phyloP scores from a whole-genome alignment of 2,329 filamentous ascomycete genomes.

The Parastagonospora nodorum region DNA sequence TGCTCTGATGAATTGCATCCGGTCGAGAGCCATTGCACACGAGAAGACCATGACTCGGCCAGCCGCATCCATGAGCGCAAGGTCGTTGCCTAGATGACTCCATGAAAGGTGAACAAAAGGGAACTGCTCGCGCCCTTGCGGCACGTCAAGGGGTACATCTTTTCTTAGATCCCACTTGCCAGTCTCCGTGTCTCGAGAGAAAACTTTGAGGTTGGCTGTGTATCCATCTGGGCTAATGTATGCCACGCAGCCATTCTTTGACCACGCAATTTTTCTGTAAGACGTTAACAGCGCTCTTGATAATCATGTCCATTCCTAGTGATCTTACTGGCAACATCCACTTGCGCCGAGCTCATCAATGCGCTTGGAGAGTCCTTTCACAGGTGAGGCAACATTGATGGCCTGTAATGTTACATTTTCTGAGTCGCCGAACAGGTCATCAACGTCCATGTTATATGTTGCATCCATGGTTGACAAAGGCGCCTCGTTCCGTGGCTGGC shows the following conservation, averaged over 20 bases:
- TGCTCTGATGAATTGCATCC: constrained; percentile 65
- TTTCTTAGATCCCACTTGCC: constrained; percentile 78
- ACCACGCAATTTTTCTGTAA: constrained; percentile 80
- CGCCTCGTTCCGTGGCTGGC: constrained; percentile 19
- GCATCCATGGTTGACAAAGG: constrained; percentile 58
- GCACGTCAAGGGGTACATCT: constrained; percentile 68
- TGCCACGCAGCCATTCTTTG: constrained; percentile 82
- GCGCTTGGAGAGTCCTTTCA: constrained; percentile 72
- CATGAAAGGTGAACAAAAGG: constrained; percentile 81
- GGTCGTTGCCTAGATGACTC: constrained; percentile 76
- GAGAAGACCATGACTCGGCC: constrained; percentile 78
- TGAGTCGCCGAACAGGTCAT: constrained; percentile 55
- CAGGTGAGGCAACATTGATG: constrained; percentile 58
- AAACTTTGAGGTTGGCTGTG: constrained; percentile 72
- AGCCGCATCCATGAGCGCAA: constrained; percentile 80
- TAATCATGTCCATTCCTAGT: background rate
- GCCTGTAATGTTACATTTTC: constrained; percentile 65
- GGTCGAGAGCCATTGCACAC: constrained; percentile 74
- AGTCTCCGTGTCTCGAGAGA: constrained; percentile 70
- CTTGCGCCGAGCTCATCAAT: constrained; percentile 76
- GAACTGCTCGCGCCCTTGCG: constrained; percentile 65
- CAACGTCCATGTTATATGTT: constrained; percentile 44
- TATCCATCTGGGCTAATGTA: constrained; percentile 75
- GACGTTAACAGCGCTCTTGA: constrained; percentile 4
- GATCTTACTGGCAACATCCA: constrained; percentile 80